A percentile compares a stretch with the other conserved stretches of the same genome.
Evolutionary conservation across 2,329 filamentous ascomycete species (phyloP).

Genomic region (Pseudogymnoascus sp.): DNA sequence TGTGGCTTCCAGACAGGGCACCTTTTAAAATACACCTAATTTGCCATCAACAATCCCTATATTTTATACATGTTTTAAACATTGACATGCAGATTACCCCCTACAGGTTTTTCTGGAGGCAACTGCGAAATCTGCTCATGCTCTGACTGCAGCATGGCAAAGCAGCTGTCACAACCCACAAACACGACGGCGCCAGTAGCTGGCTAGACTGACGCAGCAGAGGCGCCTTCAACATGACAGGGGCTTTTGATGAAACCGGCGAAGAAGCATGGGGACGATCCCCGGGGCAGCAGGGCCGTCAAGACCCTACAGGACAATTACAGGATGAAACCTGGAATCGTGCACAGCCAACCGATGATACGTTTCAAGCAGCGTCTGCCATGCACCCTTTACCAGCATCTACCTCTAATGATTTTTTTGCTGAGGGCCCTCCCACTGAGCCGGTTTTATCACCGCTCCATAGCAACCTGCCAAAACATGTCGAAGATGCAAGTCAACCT

Average conservation of each 20-base stretch:
- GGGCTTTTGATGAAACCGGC: background rate
- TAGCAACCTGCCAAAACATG: background rate
- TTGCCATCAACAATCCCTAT: background rate
- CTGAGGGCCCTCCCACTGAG: background rate
- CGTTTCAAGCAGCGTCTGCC: background rate
- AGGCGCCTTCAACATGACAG: background rate
- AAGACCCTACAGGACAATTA: background rate
- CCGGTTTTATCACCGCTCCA: background rate
- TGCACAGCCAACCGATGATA: background rate
- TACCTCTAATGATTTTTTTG: background rate
- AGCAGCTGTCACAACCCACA: background rate
- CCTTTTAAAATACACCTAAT: background rate
- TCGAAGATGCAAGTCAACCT: background rate
- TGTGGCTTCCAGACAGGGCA: background rate
- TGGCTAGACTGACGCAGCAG: background rate
- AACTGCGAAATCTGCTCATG: background rate
- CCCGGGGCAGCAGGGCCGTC: background rate
- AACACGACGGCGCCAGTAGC: background rate
- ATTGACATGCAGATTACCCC: background rate
- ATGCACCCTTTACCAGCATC: background rate
- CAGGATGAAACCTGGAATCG: background rate
- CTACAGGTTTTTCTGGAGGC: background rate
- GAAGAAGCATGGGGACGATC: background rate
- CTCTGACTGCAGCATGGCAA: background rate
- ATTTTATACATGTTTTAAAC: background rate